Evolutionary conservation across 257 asterid species (phyloP), one percentile per base, ranked within the genome.

Genomic region (Solanum okadae): DNA sequence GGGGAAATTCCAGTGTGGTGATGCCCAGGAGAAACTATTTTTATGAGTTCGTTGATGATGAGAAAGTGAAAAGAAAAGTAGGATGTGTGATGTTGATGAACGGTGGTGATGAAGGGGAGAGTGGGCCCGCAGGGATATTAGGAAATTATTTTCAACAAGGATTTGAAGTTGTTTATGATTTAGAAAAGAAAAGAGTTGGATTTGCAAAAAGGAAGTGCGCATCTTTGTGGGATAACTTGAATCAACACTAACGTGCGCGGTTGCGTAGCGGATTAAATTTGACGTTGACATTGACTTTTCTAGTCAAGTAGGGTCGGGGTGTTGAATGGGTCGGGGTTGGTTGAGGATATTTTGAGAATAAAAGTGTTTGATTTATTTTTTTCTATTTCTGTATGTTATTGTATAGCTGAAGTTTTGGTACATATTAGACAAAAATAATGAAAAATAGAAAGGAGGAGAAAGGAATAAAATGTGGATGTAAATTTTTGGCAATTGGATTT

Each of bases 91-190:
- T 94, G 98, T 10, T 97, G 75, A 93, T 97, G 96, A 94, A 92
- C 93, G 98, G 98, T 42, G 98, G 98, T 3, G 96, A 91, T 71
- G 98, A 93, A 76, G 94, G 81, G 90, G 98, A 93, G 68, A 95
- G 93, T 73, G 99, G 99, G 61, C 98, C 99, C 70, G 98, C 98
- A 22, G 99, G 99, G 85, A 86, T 97, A 91, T 86, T 97, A 85
- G 99, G 99, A 86, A 97, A 97, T 88, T 97, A 96, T 89, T 98
- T 93, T 88, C 99, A 97, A 89, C 99, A 96, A 93, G 99, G 99
- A 67, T 95, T 97, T 92, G 99, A 97, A 84, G 98, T 97, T 90
- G 98, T 93, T 88, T 97, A 95, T 91, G 99, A 97, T 87, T 92
- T 97, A 96, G 96, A 94, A 88, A 81, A 90, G 3, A 91, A 89